Conservation (phyloP, 2,329 filamentous ascomycete species). For the Penicillium sp. region DNA sequence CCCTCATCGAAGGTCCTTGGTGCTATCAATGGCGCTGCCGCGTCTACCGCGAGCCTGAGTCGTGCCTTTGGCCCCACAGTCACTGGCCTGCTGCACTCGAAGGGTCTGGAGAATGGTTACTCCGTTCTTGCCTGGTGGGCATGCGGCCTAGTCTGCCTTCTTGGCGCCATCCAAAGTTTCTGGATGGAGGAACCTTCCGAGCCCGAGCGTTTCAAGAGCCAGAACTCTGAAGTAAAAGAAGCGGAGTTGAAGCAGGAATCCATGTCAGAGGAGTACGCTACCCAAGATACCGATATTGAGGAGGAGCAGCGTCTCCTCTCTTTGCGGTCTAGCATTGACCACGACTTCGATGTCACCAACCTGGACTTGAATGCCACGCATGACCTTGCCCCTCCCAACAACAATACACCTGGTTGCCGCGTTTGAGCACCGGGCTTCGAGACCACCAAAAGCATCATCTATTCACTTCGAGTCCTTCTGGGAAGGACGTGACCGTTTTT, state of each 20-base stretch:
- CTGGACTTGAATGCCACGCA: conserved; percentile 20
- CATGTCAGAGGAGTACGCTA: conserved; percentile 19
- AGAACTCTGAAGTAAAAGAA: conserved; percentile 26
- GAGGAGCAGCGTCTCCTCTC: conserved; percentile 37
- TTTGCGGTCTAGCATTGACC: conserved; percentile 33
- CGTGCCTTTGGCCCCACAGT: conserved; percentile 84
- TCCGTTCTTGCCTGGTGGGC: conserved; percentile 93
- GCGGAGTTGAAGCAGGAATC: conserved; percentile 24
- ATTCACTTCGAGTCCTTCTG: conserved; percentile 13
- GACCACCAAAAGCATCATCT: not conserved
- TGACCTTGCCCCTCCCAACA: conserved; percentile 6
- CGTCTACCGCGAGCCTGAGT: conserved; percentile 82
- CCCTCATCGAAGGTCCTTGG: conserved; percentile 79
- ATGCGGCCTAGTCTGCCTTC: conserved; percentile 67
- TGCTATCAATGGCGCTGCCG: conserved; percentile 86
- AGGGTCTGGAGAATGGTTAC: conserved; percentile 72
- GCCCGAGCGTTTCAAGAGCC: conserved; percentile 35
- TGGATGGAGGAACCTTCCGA: conserved; percentile 63
- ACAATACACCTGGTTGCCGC: conserved; percentile 3
- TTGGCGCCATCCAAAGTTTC: conserved; percentile 69
- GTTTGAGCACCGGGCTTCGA: conserved; percentile 2
- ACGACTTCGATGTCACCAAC: conserved; percentile 28
- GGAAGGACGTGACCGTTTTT: conserved; percentile 11
- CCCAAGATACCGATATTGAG: conserved; percentile 20
- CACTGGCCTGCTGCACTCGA: conserved; percentile 76